Base-by-base conservation (phyloP, 257 asterid genomes). In the Henckelia pumila region DNA sequence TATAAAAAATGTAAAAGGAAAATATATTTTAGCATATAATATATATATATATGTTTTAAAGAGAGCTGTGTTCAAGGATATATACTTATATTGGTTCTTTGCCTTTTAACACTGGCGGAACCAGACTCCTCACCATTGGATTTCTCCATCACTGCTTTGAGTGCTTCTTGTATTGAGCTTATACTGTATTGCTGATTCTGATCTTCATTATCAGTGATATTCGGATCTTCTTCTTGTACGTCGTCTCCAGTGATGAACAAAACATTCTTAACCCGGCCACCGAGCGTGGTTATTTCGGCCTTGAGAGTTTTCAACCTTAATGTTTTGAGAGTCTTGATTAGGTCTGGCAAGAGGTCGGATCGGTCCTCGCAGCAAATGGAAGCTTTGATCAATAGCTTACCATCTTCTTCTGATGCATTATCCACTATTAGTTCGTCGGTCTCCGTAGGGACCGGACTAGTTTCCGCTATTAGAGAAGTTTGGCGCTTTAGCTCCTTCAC, bases 141-240 rank as follows among this genome's bases (percentile, higher is more conserved):
- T 77, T 86, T 90, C 73, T 90, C 97, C 95, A 90, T 84, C 0
- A 90, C 92, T 2, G 92, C 84, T 79, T 83, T 90, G 19, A 90
- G 90, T 4, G 97, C 95, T 75, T 90, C 96, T 63, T 88, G 88
- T 8, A 90, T 81, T 23, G 97, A 84, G 73, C 59, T 81, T 22
- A 88, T 74, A 16, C 72, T 75, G 67, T 69, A 73, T 4, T 77
- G 82, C n/a, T 73, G 79, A 44, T 74, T 76, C 5, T 57, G 66
- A 2, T 71, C 79, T 6, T 50, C 75, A 8, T 25, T 66, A 61
- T 61, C 28, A 61, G 14, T 30, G 6, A n/a, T 6, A 26, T n/a
- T 13, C 9, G 17, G 47, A 17, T 66, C 61, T 30, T 66, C 63
- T 5, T 69, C n/a, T n/a, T n/a, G n/a, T n/a, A n/a, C n/a, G n/a